Base-by-base conservation (phyloP, 371 early-diverging fungal species). In the Fennellomyces sp. region DNA sequence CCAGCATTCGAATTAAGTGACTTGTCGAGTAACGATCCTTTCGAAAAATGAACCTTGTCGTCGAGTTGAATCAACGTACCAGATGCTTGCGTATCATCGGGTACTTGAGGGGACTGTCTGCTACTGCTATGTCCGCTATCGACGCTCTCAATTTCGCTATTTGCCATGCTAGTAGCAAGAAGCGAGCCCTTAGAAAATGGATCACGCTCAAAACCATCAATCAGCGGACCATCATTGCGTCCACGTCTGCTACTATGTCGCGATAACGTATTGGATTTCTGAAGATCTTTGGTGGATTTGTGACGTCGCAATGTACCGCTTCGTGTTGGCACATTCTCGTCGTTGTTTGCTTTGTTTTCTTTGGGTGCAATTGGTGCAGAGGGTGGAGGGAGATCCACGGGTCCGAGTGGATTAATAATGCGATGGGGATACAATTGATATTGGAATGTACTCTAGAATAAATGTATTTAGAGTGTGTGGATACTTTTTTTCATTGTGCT, bases 51-150 rank as follows among this genome's bases (percentile, higher is more conserved):
- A 11, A 71, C 53, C 12, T 67, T 61, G 36, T 81, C 74, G 15
- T 81, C 72, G 8, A 81, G 55, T 17, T 77, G 76, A 31, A 81
- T 69, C 26, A 81, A 52, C 3, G 78, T 71, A 23, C 23, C 23
- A 21, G 45, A 5, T n/a, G n/a, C n/a, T 45, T 45, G 45, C 23
- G 21, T n/a, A 11, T 39, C 39, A 11, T 39, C 39, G 6, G 39
- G n/a, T 35, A 35, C 35, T 2, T 13, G 13, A 39, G 39, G 39
- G 13, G 39, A 39, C 13, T 39, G 39, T 39, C 39, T 21, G 61
- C 67, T n/a, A 47, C 38, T 5, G 15, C 27, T 17, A 23, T 52
- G 27, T 5, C 12, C 36, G 38, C 21, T 47, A 15, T 58, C 58
- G 23, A 28, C 50, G 38, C 19, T 50, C 31, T 55, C 31, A 29